Evolutionary conservation across 2,329 filamentous ascomycete genomes (phyloP), one percentile per base, ranked within the genome.

Genomic region (Penicillium italicum): DNA sequence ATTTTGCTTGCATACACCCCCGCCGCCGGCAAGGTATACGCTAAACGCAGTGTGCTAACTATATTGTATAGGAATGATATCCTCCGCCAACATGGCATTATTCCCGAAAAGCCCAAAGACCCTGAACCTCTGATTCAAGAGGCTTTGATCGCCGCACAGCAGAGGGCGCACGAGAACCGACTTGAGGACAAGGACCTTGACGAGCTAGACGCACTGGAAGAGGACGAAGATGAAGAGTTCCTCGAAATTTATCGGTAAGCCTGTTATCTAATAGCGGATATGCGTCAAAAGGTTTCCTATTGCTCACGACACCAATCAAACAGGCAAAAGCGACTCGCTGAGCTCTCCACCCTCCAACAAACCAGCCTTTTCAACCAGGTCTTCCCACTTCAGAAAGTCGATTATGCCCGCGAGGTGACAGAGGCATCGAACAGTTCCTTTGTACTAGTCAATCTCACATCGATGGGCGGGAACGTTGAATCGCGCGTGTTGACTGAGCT

Each of bases 81-180:
- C 69, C 86, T 99, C 55, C 90, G 94, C 66, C 95, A 96, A 74
- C 91, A 99, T 79, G 91, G 91, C 63, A 82, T 99, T 63, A 97
- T 99, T 59, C 94, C 94, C n/a, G 92, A 97, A 73, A 97, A 96
- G 72, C 91, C 93, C 0, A 91, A 92, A 3, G 96, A 93, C 43
- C 94, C 94, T 2, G 97, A 94, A 2, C 91, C 92, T 7, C 87
- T 96, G 78, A 97, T 99, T 67, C 89, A 99, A 76, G 93, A 97
- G 79, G 94, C 94, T 4, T 84, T 99, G 44, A 75, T 88, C 20
- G 90, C 96, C 77, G 94, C 90, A 12, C 85, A 89, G 56, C 81
- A 86, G 65, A 80, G 95, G 59, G 92, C 92, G 28, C 87, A 97
- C 68, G 93, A 97, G 71, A 97, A 97, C 72, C 81, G 94, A 50